Evolutionary conservation across 148 eudicot genomes (phyloP), one percentile per base, ranked within the genome.

Genomic region (Simmondsia chinensis): DNA sequence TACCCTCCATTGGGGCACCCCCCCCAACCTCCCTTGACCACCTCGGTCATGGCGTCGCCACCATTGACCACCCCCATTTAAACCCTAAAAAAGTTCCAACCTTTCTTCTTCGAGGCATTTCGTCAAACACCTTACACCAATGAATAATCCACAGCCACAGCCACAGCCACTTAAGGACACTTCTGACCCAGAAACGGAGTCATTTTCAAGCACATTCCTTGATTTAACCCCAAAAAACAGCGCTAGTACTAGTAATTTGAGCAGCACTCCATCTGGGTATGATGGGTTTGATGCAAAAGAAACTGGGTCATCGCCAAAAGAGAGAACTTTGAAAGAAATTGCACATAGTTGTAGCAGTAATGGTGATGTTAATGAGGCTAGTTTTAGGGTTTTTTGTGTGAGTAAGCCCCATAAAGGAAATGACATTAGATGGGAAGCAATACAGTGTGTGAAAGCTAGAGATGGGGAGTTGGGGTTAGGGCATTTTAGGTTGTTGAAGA

Each of bases 401-500:
- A 74, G 68, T 19, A 86, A 82, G 49, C 96, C 96, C 24, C 96
- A 86, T 23, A 86, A 70, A 37, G 78, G 81, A n/a, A 73, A 74
- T 14, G 94, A 84, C 8, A 36, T 63, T n/a, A 14, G 79, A 50
- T 77, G 85, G 88, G 85, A 80, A 8, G 85, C 84, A 9, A 70
- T 84, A 39, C 79, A 74, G 45, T 31, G 49, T 54, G 65, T 84
- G 12, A 73, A 66, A 64, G 65, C 27, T 5, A 69, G 54, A 17
- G 73, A 81, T 62, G 83, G 87, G 38, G 83, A 63, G 23, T 39
- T 86, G 61, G 82, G 85, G 20, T 68, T 86, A 44, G 59, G 70
- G 18, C 81, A 81, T 59, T 86, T 86, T 62, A 72, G 72, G 76
- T 62, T 86, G 0, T 43, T 78, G 66, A 81, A 86, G 72, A 81